phyloP scores from a whole-genome alignment of 2,329 filamentous ascomycete species.

The Paraphoma sp. region DNA sequence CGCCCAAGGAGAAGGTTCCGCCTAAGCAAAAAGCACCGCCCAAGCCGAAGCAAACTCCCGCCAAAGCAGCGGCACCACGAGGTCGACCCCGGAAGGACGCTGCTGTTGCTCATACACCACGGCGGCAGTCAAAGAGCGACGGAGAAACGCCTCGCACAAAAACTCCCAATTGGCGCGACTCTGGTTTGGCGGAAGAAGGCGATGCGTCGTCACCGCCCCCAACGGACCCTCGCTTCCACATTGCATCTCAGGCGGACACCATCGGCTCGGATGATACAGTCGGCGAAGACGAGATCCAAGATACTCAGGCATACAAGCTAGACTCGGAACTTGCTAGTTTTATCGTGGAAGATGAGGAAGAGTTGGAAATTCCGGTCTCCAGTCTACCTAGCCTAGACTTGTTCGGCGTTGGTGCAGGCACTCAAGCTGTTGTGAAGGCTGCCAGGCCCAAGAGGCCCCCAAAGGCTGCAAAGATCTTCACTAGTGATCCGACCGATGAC shows the following conservation, averaged over 20 bases:
- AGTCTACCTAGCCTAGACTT: constrained; percentile 40
- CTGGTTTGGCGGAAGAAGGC: constrained; percentile 41
- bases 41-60: constrained; percentile 15
- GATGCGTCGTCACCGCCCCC: constrained; percentile 46
- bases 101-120: constrained; percentile 23
- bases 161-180: constrained; percentile 34
- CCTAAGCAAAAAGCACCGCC: constrained; percentile 8
- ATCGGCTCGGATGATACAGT: constrained; percentile 55
- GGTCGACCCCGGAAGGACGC: constrained; percentile 30
- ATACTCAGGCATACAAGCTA: constrained; percentile 49
- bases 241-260: constrained; percentile 47
- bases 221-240: constrained; percentile 46
- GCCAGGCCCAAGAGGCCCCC: constrained; percentile 25
- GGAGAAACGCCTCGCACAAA: constrained; percentile 20
- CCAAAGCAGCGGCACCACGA: constrained; percentile 29
- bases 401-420: constrained; percentile 37
- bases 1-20: constrained; percentile 9
- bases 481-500: constrained; percentile 42
- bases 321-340: constrained; percentile 57
- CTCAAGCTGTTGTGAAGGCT: constrained; percentile 40
- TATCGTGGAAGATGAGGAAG: constrained; percentile 52
- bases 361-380: constrained; percentile 37
- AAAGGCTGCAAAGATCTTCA: constrained; percentile 42
- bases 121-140: constrained; percentile 14
- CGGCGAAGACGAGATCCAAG: constrained; percentile 44